phyloP scores from a whole-genome alignment of 2,329 filamentous ascomycete species.

The Zymoseptoria brevis region DNA sequence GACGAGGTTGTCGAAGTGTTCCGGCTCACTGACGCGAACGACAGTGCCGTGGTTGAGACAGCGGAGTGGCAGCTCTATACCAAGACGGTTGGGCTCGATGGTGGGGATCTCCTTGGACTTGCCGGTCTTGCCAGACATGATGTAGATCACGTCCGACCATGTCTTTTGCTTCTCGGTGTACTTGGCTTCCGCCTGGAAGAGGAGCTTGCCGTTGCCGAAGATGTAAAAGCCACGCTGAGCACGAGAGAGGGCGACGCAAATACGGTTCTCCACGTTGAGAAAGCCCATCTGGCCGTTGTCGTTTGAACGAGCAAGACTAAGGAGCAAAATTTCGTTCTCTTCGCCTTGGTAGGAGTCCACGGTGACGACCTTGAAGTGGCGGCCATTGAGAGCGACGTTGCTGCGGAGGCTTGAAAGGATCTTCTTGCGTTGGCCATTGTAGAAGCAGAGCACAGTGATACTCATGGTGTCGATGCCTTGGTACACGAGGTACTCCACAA shows the following conservation, averaged over 20 bases:
- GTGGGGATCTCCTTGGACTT: conserved; percentile 11
- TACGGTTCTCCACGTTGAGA: conserved; percentile 55
- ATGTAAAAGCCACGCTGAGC: conserved; percentile 74
- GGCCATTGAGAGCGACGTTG: conserved; percentile 6
- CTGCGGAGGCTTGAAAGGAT: conserved; percentile 46
- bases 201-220: conserved; percentile 63
- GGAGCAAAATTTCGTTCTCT: conserved; percentile 73
- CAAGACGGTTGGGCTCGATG: conserved; percentile 18
- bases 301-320: conserved; percentile 73
- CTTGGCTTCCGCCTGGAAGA: conserved; percentile 22
- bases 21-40: conserved; percentile 32
- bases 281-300: conserved; percentile 58
- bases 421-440: conserved; percentile 69
- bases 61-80: conserved; percentile 15
- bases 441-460: conserved; percentile 81
- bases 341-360: conserved; percentile 89
- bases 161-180: conserved; percentile 13
- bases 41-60: conserved; percentile 23
- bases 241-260: conserved; percentile 58
- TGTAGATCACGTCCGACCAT: conserved; percentile 24
- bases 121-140: conserved; percentile 18
- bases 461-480: conserved; percentile 54
- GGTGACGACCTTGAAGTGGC: conserved; percentile 56
- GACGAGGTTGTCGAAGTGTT: conserved; percentile 46
- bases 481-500: conserved; percentile 62